Evolutionary conservation across 2,329 filamentous ascomycete genomes (phyloP).

Genomic region (Neocatenulostroma microsporum): DNA sequence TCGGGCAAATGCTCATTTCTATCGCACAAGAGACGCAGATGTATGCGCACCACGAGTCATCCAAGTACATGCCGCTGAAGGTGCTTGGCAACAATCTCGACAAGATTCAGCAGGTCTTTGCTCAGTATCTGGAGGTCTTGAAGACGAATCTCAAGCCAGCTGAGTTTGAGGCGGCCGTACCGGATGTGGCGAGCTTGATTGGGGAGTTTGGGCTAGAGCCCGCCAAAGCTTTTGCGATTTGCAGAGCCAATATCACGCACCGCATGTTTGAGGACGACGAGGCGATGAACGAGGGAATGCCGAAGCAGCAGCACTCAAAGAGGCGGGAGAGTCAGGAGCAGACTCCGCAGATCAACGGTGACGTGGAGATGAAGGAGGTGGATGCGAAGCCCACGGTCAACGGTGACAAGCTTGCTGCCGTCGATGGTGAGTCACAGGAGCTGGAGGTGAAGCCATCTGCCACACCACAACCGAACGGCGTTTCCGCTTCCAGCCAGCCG

Average conservation of each 20-base stretch:
- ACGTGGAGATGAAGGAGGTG: constrained; percentile 46
- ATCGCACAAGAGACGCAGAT: constrained; percentile 84
- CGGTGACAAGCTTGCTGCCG: constrained; percentile 1
- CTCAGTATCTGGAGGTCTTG: constrained; percentile 83
- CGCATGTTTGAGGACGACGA: constrained; percentile 46
- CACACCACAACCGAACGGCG: constrained; percentile 5
- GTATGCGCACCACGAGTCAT: constrained; percentile 68
- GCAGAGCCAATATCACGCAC: constrained; percentile 63
- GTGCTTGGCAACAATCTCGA: constrained; percentile 81
- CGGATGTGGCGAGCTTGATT: constrained; percentile 65
- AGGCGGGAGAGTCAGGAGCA: constrained; percentile 13
- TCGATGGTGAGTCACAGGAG: constrained; percentile 14
- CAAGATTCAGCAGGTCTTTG: constrained; percentile 75
- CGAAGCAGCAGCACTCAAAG: constrained; percentile 25
- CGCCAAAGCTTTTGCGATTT: constrained; percentile 76
- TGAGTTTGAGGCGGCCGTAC: constrained; percentile 72
- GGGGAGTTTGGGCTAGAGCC: constrained; percentile 71
- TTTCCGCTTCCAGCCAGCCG: constrained; percentile 19
- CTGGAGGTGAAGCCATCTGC: constrained; percentile 26
- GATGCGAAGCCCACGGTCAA: constrained; percentile 7
- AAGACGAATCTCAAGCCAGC: constrained; percentile 67
- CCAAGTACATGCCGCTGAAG: constrained; percentile 74
- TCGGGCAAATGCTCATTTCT: constrained; percentile 75
- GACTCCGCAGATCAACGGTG: constrained; percentile 42
- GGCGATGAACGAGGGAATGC: constrained; percentile 28